Base-by-base conservation (phyloP, 495 filamentous ascomycete genomes). In the Tuber aestivum region DNA sequence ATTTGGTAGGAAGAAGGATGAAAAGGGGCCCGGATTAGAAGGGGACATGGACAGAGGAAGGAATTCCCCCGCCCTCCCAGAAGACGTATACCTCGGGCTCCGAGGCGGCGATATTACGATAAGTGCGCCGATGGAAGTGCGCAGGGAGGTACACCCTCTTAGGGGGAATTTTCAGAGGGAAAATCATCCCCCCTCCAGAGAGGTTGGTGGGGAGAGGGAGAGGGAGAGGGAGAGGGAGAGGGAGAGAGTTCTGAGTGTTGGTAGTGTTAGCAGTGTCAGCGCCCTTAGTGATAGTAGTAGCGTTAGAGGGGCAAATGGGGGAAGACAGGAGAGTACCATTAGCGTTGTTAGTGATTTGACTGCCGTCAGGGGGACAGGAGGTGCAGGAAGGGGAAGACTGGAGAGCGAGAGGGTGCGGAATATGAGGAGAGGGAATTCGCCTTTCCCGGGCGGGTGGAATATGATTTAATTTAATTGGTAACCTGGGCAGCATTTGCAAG, bases 401-500 rank as follows among this genome's bases (percentile, higher is more conserved):
- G 56, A 18, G 56, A 65, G 14, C 0, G 74, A 69, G 70, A 69
- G 48, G 41, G n/a, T 50, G 3, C 41, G 35, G 37, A 45, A 69
- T 76, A 72, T 78, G 76, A 78, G 69, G 50, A 45, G 50, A 37
- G 76, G 76, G 56, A 79, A 71, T 41, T 41, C 77, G 16, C 69
- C 77, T n/a, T 71, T 79, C 38, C 41, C n/a, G 14, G 69, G 69
- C 8, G 70, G 50, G 35, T 78, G 74, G 76, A 77, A 77, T 78
- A 56, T 77, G 74, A 72, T 78, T 69, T 78, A 68, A 44, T 35
- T 65, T 35, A 35, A 12, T 16, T 65, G 32, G 20, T 65, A 8
- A 14, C 12, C 14, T 65, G 14, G 27, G 32, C 27, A 18, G 14
- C 5, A 65, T 65, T 65, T 20, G 27, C 14, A 4, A 3, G 56